phyloP scores from a whole-genome alignment of 768 basidiomycete species.

The Termitomyces sp. region DNA sequence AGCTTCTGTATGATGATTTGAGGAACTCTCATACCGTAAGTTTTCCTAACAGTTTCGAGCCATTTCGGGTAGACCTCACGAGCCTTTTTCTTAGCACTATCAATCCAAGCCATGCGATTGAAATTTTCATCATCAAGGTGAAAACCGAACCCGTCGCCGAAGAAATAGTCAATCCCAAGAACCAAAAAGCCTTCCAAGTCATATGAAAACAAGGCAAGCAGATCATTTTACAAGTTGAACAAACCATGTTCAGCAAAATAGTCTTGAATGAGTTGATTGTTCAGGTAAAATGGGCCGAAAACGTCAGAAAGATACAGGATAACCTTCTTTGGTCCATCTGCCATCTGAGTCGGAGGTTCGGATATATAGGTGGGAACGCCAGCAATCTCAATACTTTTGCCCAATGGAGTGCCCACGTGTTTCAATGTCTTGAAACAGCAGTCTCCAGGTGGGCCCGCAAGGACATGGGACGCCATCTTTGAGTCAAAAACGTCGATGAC shows the following conservation, averaged over 20 bases:
- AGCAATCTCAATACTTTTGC: conserved; percentile 32
- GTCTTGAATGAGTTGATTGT: conserved; percentile 57
- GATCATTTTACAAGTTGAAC: not conserved
- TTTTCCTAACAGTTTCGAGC: conserved; percentile 43
- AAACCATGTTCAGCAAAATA: conserved; percentile 57
- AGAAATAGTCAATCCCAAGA: conserved; percentile 59
- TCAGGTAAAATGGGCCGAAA: conserved; percentile 53
- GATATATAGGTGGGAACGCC: conserved; percentile 51
- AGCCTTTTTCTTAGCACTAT: conserved; percentile 28
- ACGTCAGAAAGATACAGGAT: conserved; percentile 57
- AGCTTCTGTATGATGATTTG: not conserved
- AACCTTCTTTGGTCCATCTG: conserved; percentile 31
- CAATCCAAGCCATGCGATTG: conserved; percentile 37
- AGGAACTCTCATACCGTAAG: conserved; percentile 32
- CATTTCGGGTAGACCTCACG: conserved; percentile 39
- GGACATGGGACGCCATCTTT: conserved; percentile 18
- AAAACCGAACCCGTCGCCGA: conserved; percentile 46
- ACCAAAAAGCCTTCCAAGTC: conserved; percentile 45
- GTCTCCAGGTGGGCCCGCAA: conserved; percentile 42
- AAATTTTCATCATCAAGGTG: conserved; percentile 32
- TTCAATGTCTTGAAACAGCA: conserved; percentile 49
- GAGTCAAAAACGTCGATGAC: not conserved
- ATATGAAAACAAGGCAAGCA: not conserved
- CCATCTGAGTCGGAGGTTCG: conserved; percentile 27
- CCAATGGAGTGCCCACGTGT: conserved; percentile 44